These are phyloP conservation scores for Leishmania mexicana DNA, from an alignment of 208 protist species.

Conservation along the genomic window DNA sequence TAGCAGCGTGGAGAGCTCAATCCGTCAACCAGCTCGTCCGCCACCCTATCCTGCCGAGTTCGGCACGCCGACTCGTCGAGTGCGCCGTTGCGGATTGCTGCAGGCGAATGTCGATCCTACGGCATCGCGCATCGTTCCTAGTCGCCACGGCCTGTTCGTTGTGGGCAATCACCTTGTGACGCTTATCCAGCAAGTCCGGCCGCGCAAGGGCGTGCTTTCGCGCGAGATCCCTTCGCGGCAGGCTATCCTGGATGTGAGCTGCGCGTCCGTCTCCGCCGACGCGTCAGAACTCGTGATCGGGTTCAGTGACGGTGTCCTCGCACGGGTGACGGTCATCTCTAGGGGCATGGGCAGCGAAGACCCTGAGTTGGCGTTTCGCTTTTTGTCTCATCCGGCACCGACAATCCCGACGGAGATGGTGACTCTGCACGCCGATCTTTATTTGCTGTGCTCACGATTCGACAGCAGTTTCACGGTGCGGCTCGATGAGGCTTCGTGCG, in stretches of 20 bases:
- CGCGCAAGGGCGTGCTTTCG: constrained; percentile 28
- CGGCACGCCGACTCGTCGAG: background rate
- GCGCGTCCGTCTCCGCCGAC: constrained; percentile 20
- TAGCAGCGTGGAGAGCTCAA: background rate
- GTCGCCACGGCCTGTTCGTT: constrained; percentile 57
- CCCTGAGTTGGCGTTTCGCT: constrained; percentile 30
- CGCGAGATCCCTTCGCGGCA: constrained; percentile 27
- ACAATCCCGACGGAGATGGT: constrained; percentile 37
- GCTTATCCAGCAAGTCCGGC: constrained; percentile 28
- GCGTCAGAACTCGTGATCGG: constrained; percentile 28
- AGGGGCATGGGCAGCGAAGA: constrained; percentile 6
- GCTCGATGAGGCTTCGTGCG: constrained; percentile 31
- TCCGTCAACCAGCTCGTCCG: background rate
- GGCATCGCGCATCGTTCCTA: constrained; percentile 43
- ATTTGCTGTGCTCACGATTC: constrained; percentile 63
- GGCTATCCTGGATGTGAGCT: constrained; percentile 19
- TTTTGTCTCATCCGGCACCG: constrained; percentile 22
- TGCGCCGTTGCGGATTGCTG: constrained; percentile 30
- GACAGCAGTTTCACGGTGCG: constrained; percentile 55
- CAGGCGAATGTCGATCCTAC: constrained; percentile 72
- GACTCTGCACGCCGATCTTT: constrained; percentile 23
- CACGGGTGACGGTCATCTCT: constrained; percentile 15
- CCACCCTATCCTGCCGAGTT: background rate
- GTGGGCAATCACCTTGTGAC: constrained; percentile 71
- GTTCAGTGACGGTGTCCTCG: constrained; percentile 38